phyloP scores from a whole-genome alignment of 495 filamentous ascomycete species.

The Massariosphaeria phaeospora region DNA sequence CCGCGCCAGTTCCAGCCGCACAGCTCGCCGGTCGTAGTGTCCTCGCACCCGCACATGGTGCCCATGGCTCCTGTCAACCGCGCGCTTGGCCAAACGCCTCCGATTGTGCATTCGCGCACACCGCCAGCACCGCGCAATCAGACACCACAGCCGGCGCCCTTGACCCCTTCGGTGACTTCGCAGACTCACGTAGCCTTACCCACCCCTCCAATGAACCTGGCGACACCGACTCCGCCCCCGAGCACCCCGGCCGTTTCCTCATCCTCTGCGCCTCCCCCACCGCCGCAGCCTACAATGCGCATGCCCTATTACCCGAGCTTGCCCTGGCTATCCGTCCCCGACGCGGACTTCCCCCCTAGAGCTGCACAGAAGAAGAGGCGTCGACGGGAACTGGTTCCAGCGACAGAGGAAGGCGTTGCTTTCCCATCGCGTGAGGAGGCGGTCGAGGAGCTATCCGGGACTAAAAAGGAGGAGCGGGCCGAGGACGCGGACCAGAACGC shows the following conservation, averaged over 20 bases:
- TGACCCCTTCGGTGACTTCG: constrained; percentile 22
- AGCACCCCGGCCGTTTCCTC: constrained; percentile 22
- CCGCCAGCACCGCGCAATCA: constrained; percentile 20
- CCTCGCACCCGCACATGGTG: constrained; percentile 37
- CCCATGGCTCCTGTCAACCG: constrained; percentile 34
- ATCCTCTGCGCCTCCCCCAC: constrained; percentile 20
- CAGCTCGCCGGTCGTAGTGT: constrained; percentile 39
- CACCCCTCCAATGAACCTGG: constrained; percentile 12
- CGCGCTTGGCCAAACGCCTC: constrained; percentile 28
- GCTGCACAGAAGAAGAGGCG: constrained; percentile 43
- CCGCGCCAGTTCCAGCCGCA: constrained; percentile 30
- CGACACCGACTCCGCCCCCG: constrained; percentile 25
- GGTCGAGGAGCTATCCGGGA: constrained; percentile 29
- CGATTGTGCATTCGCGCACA: constrained; percentile 27
- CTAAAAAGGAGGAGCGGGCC: constrained; percentile 34
- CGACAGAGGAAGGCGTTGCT: constrained; percentile 43
- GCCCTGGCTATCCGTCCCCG: constrained; percentile 76
- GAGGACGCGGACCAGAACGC: constrained; percentile 32
- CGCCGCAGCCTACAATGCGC: constrained; percentile 21
- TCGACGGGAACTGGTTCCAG: constrained; percentile 41
- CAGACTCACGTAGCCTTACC: constrained; percentile 30
- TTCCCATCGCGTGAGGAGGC: constrained; percentile 47
- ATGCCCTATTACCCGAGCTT: constrained; percentile 62
- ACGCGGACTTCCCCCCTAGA: constrained; percentile 58
- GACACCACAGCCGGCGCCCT: constrained; percentile 25